Evolutionary conservation across 345 rosid species (phyloP), one percentile per base, ranked within the genome.

Genomic region (Citrus sp.): DNA sequence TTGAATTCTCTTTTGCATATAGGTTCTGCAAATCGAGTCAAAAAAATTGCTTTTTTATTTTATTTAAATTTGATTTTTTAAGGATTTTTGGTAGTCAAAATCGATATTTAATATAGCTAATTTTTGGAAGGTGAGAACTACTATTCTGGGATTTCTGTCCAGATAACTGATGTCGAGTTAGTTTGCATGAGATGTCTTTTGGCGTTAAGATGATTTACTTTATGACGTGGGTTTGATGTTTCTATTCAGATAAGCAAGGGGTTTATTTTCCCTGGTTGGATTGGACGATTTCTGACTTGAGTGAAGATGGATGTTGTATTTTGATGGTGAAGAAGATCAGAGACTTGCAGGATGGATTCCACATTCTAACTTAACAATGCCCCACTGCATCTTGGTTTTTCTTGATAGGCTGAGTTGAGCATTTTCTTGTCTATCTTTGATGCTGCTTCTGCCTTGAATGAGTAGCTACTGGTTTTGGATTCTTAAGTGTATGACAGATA

Each of bases 391-490:
- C 72, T 55, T 76, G 72, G 32, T 37, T 68, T 75, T 51, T 37
- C 49, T 56, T 6, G 30, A 49, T 40, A 21, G 58, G n/a, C n/a
- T 27, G 30, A 73, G 24, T 40, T 38, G 34, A 73, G 24, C 67
- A 40, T 40, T 69, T 61, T 56, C 58, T 54, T 54, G 12, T 37
- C 59, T 8, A 35, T 70, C 64, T 18, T 62, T 67, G 74, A 46
- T 76, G 24, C 40, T 77, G 82, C 62, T 70, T 63, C 70, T 71
- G 76, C 60, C 71, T 70, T 78, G 67, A 60, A 67, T 83, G 80
- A 71, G 42, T 76, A 38, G 69, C 18, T 30, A 71, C 32, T 54
- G 24, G 60, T 22, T 18, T 61, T 67, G 56, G 51, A 64, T 73
- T 79, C n/a, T 32, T n/a, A 25, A 61, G 74, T 71, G 69, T 21